A percentile compares a stretch with the other conserved stretches of the same genome.
Evolutionary conservation across 352 stramenopile species (phyloP).

Genomic region (Globisporangium takayamanum): DNA sequence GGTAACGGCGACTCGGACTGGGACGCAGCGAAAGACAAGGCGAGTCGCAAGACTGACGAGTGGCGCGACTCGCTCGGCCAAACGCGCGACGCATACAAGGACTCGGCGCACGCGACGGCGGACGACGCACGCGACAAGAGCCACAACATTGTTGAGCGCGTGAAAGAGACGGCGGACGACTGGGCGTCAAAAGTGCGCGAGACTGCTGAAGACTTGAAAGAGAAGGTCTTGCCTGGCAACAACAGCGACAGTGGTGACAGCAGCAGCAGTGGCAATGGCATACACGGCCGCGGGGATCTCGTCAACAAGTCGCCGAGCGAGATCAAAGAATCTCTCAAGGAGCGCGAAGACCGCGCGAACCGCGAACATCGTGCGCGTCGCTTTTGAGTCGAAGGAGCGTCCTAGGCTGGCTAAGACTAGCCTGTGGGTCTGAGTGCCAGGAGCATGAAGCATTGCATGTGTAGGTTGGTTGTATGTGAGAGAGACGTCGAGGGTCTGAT

Average conservation of each 20-base stretch:
- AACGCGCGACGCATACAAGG: slow-evolving; percentile 14
- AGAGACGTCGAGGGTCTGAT: too few species aligned
- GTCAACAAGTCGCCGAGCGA: slow-evolving; percentile 19
- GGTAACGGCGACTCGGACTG: neutral
- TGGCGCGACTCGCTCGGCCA: slow-evolving; percentile 7
- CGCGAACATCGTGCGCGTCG: neutral
- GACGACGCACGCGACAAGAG: slow-evolving; percentile 9
- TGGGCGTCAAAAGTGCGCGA: slow-evolving; percentile 21
- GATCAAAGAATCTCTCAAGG: slow-evolving; percentile 22
- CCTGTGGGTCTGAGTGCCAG: too few species aligned
- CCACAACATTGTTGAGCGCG: slow-evolving; percentile 3
- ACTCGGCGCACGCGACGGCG: slow-evolving; percentile 20
- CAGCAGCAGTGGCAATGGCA: neutral
- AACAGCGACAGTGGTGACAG: neutral
- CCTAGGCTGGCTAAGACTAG: too few species aligned
- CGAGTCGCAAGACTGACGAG: slow-evolving; percentile 13
- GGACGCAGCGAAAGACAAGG: slow-evolving; percentile 2
- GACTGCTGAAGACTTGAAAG: slow-evolving; percentile 26
- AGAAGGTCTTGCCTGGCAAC: slow-evolving; percentile 18
- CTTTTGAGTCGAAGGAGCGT: too few species aligned
- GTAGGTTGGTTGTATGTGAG: too few species aligned
- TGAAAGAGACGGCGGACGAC: slow-evolving; percentile 29
- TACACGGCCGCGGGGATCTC: slow-evolving; percentile 4
- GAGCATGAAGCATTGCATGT: too few species aligned
- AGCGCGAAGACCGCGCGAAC: slow-evolving; percentile 8